Evolutionary conservation across 345 rosid species (phyloP), one percentile per base, ranked within the genome.

Genomic region (Citrus maxima): DNA sequence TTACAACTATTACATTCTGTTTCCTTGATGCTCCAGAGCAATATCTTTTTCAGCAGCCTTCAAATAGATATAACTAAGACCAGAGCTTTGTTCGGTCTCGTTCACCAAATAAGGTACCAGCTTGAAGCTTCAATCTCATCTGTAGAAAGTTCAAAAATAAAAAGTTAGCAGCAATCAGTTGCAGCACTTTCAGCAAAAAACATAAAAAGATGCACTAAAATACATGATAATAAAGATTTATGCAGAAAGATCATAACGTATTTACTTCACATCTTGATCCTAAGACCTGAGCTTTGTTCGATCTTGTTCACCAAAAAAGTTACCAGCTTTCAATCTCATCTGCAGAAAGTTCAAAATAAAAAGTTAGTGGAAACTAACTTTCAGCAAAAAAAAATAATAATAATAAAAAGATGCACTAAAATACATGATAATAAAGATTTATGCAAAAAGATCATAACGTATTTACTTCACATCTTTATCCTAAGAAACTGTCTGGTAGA

Each of bases 331-430:
- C 61, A 2, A 7, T 46, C 46, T 42, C 66, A 74, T 72, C 89
- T 87, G 86, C 75, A 64, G 37, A 77, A 74, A 73, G 81, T 70
- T 70, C 72, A 72, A 80, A 79, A 74, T 30, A 7, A 16, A n/a
- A 25, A 64, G 68, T 78, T 73, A 80, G 72, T 72, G 70, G 24
- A 66, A 74, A 76, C 51, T 42, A 42, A 42, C 16, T 42, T 42
- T 42, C 16, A 2, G 16, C 51, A 0, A 42, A 12, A 42, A 40
- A 9, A 2, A 40, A 60, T 0, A 34, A 34, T 34, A 5, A 34
- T 34, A 35, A 35, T 35, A 35, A 35, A 38, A 54, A 62, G 73
- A 38, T 79, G 34, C 30, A 63, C 62, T 56, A 9, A 67, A 56
- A 59, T 58, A 63, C 35, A 65, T 30, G 24, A 72, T 30, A 7